These are phyloP conservation scores for Leccinum broughii DNA, from an alignment of 768 basidiomycete species.

Conservation along the genomic window DNA sequence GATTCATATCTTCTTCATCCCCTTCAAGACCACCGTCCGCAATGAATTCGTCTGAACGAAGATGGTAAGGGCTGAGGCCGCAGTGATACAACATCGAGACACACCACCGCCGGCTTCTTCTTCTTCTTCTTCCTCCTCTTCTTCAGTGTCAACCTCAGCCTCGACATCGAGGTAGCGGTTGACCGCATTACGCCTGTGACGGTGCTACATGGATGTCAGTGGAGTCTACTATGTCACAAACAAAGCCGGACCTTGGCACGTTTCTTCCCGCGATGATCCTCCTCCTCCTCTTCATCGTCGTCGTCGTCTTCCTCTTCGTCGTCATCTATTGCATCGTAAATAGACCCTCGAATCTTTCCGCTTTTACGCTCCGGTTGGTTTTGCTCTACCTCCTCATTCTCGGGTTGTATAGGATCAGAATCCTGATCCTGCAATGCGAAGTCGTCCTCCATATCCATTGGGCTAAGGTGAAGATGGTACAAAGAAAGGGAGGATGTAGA, in stretches of 20 bases:
- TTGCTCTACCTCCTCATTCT: constrained; percentile 39
- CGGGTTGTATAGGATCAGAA: constrained; percentile 30
- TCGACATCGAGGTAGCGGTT: constrained; percentile 94
- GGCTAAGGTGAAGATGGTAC: constrained; percentile 29
- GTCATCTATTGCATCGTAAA: constrained; percentile 39
- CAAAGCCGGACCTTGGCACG: constrained; percentile 54
- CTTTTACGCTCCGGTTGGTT: constrained; percentile 20
- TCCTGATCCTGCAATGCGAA: constrained; percentile 29
- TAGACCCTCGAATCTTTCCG: constrained; percentile 31
- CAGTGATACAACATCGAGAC: constrained; percentile 15
- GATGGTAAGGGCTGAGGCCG: constrained; percentile 13
- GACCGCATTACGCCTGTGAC: constrained; percentile 62
- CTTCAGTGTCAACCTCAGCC: constrained; percentile 95
- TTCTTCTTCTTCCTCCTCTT: constrained; percentile 90
- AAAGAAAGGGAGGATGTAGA: constrained; percentile 11
- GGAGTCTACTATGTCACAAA: constrained; percentile 8
- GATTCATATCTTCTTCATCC: constrained; percentile 57
- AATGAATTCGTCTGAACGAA: constrained; percentile 64
- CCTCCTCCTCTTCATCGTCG: constrained; percentile 50
- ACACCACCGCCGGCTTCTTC: constrained; percentile 65
- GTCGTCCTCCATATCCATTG: constrained; percentile 38
- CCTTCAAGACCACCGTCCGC: constrained; percentile 60
- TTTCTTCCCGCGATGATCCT: constrained; percentile 49
- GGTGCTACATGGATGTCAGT: constrained; percentile 42
- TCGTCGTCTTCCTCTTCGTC: constrained; percentile 54